Conservation (phyloP, 305 asterid genomes). For the Rubia peregrina region DNA sequence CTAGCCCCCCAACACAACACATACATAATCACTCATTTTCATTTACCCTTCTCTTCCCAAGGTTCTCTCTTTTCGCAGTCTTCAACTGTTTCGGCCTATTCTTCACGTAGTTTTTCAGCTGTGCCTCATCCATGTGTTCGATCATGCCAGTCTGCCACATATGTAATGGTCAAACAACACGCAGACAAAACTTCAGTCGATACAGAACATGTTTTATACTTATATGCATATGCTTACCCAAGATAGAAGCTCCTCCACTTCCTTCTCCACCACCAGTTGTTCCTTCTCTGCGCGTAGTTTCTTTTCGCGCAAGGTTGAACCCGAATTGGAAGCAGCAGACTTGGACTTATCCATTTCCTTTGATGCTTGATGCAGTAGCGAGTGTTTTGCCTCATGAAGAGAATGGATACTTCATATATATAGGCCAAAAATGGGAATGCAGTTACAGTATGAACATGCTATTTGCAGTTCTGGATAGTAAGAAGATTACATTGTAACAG, state of each 20-base stretch:
- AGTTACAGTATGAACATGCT: constrained; percentile 11
- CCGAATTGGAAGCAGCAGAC: not conserved
- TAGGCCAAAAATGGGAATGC: not conserved
- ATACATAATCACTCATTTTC: constrained; percentile 2
- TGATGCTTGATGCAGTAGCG: not conserved
- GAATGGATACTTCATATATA: not conserved
- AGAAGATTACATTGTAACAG: constrained; percentile 1
- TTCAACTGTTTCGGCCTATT: constrained; percentile 15
- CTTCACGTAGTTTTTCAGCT: constrained; percentile 15
- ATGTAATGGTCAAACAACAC: not conserved
- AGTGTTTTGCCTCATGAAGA: not conserved
- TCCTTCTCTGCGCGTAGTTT: constrained; percentile 9
- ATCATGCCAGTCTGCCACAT: constrained; percentile 16
- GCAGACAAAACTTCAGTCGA: not conserved
- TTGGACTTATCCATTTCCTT: constrained; percentile 11
- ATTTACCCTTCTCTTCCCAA: constrained; percentile 11
- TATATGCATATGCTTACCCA: constrained; percentile 11
- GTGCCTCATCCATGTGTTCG: constrained; percentile 16
- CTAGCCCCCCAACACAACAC: not conserved
- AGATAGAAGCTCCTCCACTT: constrained; percentile 17
- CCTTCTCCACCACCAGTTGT: constrained; percentile 12
- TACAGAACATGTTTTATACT: not conserved
- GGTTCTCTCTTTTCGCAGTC: constrained; percentile 3
- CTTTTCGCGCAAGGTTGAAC: constrained; percentile 4
- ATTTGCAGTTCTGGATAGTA: not conserved